phyloP scores from a whole-genome alignment of 202 grass and related monocot species.

The Panicum hallii region DNA sequence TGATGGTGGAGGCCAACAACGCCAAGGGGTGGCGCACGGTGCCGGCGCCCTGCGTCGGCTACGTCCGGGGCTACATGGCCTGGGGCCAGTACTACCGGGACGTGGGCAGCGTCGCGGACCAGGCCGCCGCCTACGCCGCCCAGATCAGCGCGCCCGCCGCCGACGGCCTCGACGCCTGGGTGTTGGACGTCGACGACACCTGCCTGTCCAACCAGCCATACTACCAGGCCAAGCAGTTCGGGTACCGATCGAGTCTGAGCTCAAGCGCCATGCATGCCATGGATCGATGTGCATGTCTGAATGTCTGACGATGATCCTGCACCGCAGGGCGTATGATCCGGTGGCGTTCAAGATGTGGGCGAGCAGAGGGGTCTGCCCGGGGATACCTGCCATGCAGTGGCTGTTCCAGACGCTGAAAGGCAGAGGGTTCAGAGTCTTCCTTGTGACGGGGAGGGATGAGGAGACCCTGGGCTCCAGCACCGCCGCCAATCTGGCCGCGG shows the following conservation, averaged over 20 bases:
- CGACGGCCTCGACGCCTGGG: slow-evolving; percentile 77
- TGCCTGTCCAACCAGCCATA: slow-evolving; percentile 82
- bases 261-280: too few species aligned
- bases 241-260: not conserved
- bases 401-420: slow-evolving; percentile 59
- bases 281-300: too few species aligned
- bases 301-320: too few species aligned
- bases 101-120: slow-evolving; percentile 46
- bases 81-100: slow-evolving; percentile 77
- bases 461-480: slow-evolving; percentile 52
- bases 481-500: slow-evolving; percentile 51
- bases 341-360: slow-evolving; percentile 71
- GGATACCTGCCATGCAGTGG: slow-evolving; percentile 55
- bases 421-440: slow-evolving; percentile 62
- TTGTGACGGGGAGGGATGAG: slow-evolving; percentile 73
- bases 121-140: slow-evolving; percentile 50
- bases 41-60: slow-evolving; percentile 65
- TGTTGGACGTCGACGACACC: slow-evolving; percentile 85
- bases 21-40: slow-evolving; percentile 66
- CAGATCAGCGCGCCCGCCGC: not conserved
- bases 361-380: slow-evolving; percentile 57
- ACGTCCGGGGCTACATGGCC: slow-evolving; percentile 71
- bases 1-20: slow-evolving; percentile 91
- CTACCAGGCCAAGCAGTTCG: slow-evolving; percentile 76
- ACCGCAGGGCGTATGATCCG: slow-evolving; percentile 61